phyloP scores from a whole-genome alignment of 1,284 basidiomycete genomes.

The Baeospora myosura region DNA sequence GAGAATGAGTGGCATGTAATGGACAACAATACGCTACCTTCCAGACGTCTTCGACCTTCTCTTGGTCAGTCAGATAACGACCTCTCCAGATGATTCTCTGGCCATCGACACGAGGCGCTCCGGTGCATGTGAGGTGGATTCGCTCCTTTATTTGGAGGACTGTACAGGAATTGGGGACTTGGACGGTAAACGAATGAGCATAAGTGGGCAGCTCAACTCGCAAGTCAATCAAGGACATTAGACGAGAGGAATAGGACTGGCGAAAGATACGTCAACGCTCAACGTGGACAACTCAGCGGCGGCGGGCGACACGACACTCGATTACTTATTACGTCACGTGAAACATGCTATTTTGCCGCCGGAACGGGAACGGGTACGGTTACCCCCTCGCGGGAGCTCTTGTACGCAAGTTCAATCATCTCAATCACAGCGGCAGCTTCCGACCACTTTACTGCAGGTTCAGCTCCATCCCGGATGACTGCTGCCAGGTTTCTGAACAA shows the following conservation, averaged over 20 bases:
- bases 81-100: slow-evolving; percentile 73
- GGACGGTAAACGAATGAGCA: slow-evolving; percentile 55
- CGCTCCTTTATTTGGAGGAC: slow-evolving; percentile 61
- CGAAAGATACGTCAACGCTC: neutral
- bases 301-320: neutral
- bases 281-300: neutral
- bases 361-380: slow-evolving; percentile 24
- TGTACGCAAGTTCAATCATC: slow-evolving; percentile 64
- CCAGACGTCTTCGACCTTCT: slow-evolving; percentile 63
- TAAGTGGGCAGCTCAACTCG: slow-evolving; percentile 70
- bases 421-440: slow-evolving; percentile 65
- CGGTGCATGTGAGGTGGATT: slow-evolving; percentile 54
- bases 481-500: slow-evolving; percentile 62
- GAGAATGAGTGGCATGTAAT: slow-evolving; percentile 14
- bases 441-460: slow-evolving; percentile 60
- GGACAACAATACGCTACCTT: slow-evolving; percentile 34
- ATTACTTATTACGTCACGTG: too few relatives aligned
- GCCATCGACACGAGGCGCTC: slow-evolving; percentile 58
- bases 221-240: slow-evolving; percentile 40
- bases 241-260: neutral
- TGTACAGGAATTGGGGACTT: slow-evolving; percentile 40
- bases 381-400: slow-evolving; percentile 52
- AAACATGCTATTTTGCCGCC: too few relatives aligned
- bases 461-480: slow-evolving; percentile 48
- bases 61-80: slow-evolving; percentile 55